Evolutionary conservation across 495 filamentous ascomycete species (phyloP).

Genomic region (Xylaria venustula): DNA sequence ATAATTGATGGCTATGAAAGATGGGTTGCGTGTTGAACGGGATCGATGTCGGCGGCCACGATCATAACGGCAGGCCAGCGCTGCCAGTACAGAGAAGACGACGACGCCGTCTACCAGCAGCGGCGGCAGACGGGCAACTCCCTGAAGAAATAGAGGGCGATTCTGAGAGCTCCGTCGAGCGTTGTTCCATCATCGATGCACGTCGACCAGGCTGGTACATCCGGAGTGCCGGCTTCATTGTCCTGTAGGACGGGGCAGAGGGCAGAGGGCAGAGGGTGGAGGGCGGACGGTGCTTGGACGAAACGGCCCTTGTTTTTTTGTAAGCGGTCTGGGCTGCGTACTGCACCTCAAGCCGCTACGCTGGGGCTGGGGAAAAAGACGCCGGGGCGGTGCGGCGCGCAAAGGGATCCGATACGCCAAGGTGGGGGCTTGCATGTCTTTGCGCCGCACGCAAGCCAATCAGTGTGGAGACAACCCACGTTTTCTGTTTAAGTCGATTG

Average conservation of each 20-base stretch:
- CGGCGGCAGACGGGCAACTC: neutral
- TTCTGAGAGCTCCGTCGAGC: neutral
- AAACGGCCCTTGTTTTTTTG: no score
- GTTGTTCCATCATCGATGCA: slow-evolving; percentile 7
- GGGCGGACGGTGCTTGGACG: neutral
- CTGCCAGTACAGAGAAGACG: neutral
- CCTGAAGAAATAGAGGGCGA: neutral
- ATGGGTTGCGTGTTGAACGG: slow-evolving; percentile 4
- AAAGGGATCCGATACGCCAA: slow-evolving; percentile 6
- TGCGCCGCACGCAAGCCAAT: no score
- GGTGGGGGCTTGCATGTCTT: neutral
- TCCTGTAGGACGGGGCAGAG: neutral
- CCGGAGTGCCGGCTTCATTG: slow-evolving; percentile 4
- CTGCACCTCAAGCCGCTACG: no score
- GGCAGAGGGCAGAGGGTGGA: neutral
- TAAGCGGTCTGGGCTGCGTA: no score
- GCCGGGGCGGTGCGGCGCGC: neutral
- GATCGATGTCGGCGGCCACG: neutral
- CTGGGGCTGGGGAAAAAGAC: no score
- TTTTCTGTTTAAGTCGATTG: neutral
- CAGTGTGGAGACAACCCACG: no score
- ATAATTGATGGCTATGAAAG: slow-evolving; percentile 25
- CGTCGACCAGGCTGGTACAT: neutral
- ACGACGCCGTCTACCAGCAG: neutral
- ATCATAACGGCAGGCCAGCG: slow-evolving; percentile 5